phyloP scores from a whole-genome alignment of 2,329 filamentous ascomycete species.

The Colletotrichum salicis region DNA sequence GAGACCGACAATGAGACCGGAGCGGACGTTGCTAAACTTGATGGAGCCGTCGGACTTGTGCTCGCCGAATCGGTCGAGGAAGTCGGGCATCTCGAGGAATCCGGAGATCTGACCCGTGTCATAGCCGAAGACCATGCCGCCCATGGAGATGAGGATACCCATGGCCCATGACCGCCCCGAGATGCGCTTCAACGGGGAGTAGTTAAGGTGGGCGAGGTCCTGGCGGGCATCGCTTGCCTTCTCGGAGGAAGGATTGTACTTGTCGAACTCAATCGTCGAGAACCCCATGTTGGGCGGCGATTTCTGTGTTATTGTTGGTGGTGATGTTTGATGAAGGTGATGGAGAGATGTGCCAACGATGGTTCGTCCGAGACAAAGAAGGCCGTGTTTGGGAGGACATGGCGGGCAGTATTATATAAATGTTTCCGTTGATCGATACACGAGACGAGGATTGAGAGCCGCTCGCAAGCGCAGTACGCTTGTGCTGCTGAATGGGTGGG shows the following conservation, averaged over 20 bases:
- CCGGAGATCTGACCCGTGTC: slow-evolving; percentile 66
- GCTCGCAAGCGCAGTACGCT: neutral
- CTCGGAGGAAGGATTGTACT: slow-evolving; percentile 53
- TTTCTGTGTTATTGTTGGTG: slow-evolving; percentile 48
- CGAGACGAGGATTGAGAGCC: slow-evolving; percentile 3
- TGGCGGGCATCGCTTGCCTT: slow-evolving; percentile 46
- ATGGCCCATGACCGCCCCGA: slow-evolving; percentile 50
- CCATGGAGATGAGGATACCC: slow-evolving; percentile 56
- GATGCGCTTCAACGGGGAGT: slow-evolving; percentile 54
- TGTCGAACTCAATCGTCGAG: slow-evolving; percentile 53
- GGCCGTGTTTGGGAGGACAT: neutral
- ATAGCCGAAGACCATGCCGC: slow-evolving; percentile 57
- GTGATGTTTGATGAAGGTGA: slow-evolving; percentile 49
- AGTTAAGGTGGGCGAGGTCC: slow-evolving; percentile 54
- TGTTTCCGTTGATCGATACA: slow-evolving; percentile 27
- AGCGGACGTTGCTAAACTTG: slow-evolving; percentile 63
- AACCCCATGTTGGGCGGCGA: slow-evolving; percentile 37
- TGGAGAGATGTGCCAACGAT: slow-evolving; percentile 5
- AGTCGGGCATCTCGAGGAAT: slow-evolving; percentile 69
- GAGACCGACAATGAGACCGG: slow-evolving; percentile 68
- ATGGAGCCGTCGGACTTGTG: slow-evolving; percentile 48
- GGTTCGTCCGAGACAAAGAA: slow-evolving; percentile 28
- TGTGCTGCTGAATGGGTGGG: neutral
- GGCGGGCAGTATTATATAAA: slow-evolving; percentile 29
- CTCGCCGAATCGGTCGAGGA: slow-evolving; percentile 62